Conservation (phyloP, 495 filamentous ascomycete species). For the Sordaria brevicollis region DNA sequence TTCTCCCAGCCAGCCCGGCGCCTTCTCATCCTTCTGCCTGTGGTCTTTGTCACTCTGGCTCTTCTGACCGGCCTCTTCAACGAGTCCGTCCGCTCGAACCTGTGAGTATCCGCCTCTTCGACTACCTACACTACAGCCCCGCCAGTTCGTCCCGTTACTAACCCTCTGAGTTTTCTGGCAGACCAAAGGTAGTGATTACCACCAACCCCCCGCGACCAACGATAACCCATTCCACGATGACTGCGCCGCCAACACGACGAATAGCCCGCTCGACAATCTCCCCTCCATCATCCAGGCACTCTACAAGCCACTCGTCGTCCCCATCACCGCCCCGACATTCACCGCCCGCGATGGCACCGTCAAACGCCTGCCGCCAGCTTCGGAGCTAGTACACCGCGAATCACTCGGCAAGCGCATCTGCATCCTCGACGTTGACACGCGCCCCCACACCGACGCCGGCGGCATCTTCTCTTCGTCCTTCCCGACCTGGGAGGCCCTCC, state of each 20-base stretch:
- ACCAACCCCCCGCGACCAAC: not conserved
- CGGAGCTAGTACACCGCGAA: constrained; percentile 12
- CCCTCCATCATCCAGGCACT: constrained; percentile 14
- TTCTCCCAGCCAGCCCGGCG: constrained; percentile 18
- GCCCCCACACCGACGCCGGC: constrained; percentile 17
- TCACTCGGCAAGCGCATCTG: constrained; percentile 24
- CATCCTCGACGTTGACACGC: constrained; percentile 33
- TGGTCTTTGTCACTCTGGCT: constrained; percentile 5
- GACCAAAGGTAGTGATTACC: constrained; percentile 12
- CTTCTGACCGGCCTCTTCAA: constrained; percentile 10
- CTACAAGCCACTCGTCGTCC: constrained; percentile 15
- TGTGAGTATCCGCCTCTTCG: constrained; percentile 7
- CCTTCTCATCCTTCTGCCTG: constrained; percentile 8
- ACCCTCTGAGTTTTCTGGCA: not conserved
- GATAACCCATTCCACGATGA: not conserved
- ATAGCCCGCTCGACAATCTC: constrained; percentile 5
- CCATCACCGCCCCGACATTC: constrained; percentile 15
- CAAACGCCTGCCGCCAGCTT: constrained; percentile 11
- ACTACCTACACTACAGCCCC: not conserved
- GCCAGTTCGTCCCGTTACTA: not conserved
- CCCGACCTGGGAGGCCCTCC: constrained; percentile 12
- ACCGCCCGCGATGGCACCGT: constrained; percentile 13
- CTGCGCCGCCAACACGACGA: not conserved
- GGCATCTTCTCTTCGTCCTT: constrained; percentile 17
- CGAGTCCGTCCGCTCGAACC: constrained; percentile 8